Percentiles rank a stretch among this genome's conserved stretches.
phyloP scores from a whole-genome alignment of 2,329 filamentous ascomycete species.

The Achaetomium macrosporum region DNA sequence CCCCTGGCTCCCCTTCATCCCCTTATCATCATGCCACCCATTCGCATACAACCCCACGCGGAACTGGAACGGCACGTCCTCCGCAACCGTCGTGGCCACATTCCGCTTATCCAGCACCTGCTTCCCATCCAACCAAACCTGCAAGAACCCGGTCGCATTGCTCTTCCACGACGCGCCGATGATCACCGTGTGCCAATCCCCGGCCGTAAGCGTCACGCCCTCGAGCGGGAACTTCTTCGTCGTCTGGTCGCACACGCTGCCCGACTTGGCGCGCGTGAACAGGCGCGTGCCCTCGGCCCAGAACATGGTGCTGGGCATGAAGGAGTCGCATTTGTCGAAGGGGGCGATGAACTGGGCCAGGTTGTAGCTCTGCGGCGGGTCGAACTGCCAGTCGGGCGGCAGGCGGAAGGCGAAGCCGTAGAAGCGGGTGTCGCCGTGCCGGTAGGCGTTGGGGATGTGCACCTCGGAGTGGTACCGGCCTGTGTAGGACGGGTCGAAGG shows the following conservation, averaged over 20 bases:
- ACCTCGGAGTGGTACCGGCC: constrained; percentile 47
- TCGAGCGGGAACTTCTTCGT: constrained; percentile 22
- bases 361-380: constrained; percentile 40
- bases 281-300: constrained; percentile 41
- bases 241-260: constrained; percentile 33
- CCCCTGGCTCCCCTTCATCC: constrained; percentile 36
- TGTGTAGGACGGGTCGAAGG: constrained; percentile 35
- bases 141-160: constrained; percentile 39
- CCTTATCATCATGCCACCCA: constrained; percentile 40
- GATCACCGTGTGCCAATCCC: constrained; percentile 42
- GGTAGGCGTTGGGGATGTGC: constrained; percentile 39
- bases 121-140: constrained; percentile 42
- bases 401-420: constrained; percentile 49
- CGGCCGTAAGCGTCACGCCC: constrained; percentile 22
- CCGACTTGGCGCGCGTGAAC: constrained; percentile 37
- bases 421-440: constrained; percentile 39
- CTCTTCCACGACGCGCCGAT: constrained; percentile 42
- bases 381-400: constrained; percentile 40
- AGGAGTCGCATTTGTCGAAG: constrained; percentile 42
- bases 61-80: constrained; percentile 40
- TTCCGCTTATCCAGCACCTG: constrained; percentile 37
- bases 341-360: constrained; percentile 48
- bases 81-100: constrained; percentile 40
- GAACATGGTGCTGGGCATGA: constrained; percentile 45
- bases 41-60: constrained; percentile 46